Evolutionary conservation across 805 yeast species (phyloP).

Genomic region (Metschnikowia shivogae): DNA sequence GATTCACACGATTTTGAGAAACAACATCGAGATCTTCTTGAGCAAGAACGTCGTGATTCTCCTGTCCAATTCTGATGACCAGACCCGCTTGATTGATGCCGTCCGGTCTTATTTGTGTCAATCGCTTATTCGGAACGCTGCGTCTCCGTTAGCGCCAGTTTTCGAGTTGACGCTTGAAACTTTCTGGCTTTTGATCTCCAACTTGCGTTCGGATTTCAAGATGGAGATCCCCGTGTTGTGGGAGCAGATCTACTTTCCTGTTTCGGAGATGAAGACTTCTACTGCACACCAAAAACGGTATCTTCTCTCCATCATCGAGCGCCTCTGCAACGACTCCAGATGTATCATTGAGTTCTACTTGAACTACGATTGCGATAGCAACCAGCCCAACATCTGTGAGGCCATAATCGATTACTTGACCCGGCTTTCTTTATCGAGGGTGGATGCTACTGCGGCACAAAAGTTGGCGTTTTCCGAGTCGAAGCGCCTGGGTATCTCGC

Average conservation of each 20-base stretch:
- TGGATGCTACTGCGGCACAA: slow-evolving; percentile 69
- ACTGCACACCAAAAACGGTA: slow-evolving; percentile 91
- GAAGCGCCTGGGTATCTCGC: slow-evolving; percentile 54
- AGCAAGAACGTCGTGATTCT: slow-evolving; percentile 53
- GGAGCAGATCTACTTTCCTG: slow-evolving; percentile 90
- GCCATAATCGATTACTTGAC: slow-evolving; percentile 73
- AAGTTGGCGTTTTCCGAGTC: slow-evolving; percentile 44
- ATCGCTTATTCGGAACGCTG: slow-evolving; percentile 84
- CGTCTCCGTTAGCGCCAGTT: slow-evolving; percentile 85
- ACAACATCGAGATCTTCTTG: slow-evolving; percentile 77
- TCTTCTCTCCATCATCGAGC: slow-evolving; percentile 71
- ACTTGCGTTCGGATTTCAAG: slow-evolving; percentile 83
- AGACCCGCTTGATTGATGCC: slow-evolving; percentile 68
- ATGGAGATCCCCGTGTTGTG: slow-evolving; percentile 91
- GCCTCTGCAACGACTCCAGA: slow-evolving; percentile 84
- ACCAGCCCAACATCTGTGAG: slow-evolving; percentile 82
- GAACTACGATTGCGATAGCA: slow-evolving; percentile 89
- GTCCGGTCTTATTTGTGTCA: slow-evolving; percentile 80
- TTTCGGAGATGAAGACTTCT: slow-evolving; percentile 86
- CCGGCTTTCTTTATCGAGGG: slow-evolving; percentile 62
- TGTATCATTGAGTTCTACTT: slow-evolving; percentile 88
- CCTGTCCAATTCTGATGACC: slow-evolving; percentile 46
- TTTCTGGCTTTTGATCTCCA: slow-evolving; percentile 82
- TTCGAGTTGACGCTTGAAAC: slow-evolving; percentile 90
- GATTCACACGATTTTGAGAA: slow-evolving; percentile 77